phyloP scores from a whole-genome alignment of 2,329 filamentous ascomycete genomes.

The Arachnomyces sp. region DNA sequence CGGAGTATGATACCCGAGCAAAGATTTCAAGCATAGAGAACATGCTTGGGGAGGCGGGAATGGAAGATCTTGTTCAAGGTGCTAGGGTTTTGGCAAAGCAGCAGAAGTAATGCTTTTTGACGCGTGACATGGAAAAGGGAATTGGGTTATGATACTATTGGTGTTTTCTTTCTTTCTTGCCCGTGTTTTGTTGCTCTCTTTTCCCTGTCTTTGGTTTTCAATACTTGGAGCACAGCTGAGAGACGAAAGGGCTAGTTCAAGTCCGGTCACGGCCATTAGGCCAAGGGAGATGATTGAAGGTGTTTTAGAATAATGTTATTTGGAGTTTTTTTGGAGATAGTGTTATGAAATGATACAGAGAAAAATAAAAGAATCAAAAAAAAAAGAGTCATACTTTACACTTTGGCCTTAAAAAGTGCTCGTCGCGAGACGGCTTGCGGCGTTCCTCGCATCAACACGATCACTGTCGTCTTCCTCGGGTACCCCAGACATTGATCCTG shows the following conservation, averaged over 20 bases:
- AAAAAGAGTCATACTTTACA: conserved; percentile 16
- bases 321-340: not conserved
- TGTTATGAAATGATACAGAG: conserved; percentile 3
- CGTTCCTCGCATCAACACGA: conserved; percentile 88
- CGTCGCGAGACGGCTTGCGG: conserved; percentile 83
- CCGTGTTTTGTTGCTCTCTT: too few relatives aligned
- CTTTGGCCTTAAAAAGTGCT: conserved; percentile 67
- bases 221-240: too few relatives aligned
- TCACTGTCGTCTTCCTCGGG: conserved; percentile 69
- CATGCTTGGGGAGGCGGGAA: not conserved
- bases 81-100: not conserved
- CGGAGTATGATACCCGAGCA: not conserved
- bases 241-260: too few relatives aligned
- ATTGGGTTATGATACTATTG: too few relatives aligned
- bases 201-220: too few relatives aligned
- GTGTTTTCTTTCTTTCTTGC: too few relatives aligned
- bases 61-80: not conserved
- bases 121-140: not conserved
- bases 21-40: conserved; percentile 1
- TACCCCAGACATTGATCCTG: conserved; percentile 31
- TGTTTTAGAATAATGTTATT: too few relatives aligned
- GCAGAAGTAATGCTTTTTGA: not conserved
- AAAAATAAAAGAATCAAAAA: not conserved
- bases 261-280: too few relatives aligned
- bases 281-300: too few relatives aligned